phyloP scores from a whole-genome alignment of 139 green algal genomes.

The Ulvella scutata region DNA sequence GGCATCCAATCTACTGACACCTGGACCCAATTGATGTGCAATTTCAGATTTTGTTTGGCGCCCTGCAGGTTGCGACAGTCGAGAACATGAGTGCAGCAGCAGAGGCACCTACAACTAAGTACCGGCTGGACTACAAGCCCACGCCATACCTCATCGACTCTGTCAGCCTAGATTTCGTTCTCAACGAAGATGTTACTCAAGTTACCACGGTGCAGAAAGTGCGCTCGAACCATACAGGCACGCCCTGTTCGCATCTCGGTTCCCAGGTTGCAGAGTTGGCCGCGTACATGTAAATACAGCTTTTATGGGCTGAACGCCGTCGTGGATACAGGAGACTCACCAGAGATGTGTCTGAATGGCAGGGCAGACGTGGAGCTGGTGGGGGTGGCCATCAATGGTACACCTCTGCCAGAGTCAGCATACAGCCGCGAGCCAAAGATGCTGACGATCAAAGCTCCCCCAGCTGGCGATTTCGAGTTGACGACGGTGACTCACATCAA shows the following conservation, averaged over 20 bases:
- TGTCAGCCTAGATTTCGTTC: slow-evolving; percentile 55
- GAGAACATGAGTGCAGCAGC: background rate
- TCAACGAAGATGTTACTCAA: slow-evolving; percentile 55
- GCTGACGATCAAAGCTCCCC: slow-evolving; percentile 20
- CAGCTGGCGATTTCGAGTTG: slow-evolving; percentile 32
- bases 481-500: slow-evolving; percentile 57
- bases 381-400: slow-evolving; percentile 10
- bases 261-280: no score
- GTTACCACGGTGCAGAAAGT: slow-evolving; percentile 36
- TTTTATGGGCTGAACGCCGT: no score
- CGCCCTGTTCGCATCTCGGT: no score
- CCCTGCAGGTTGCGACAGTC: background rate
- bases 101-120: background rate
- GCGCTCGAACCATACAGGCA: slow-evolving; percentile 14
- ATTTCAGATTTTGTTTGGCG: background rate
- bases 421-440: slow-evolving; percentile 27
- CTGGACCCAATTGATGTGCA: background rate
- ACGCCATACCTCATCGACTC: slow-evolving; percentile 47
- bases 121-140: slow-evolving; percentile 60
- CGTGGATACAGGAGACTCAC: background rate
- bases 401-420: background rate
- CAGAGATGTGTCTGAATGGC: slow-evolving; percentile 28
- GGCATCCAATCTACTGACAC: no score
- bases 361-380: slow-evolving; percentile 38
- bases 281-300: no score